These are phyloP conservation scores for Diaporthe humulicola DNA, from an alignment of 2,329 filamentous ascomycete genomes.

Conservation along the genomic window DNA sequence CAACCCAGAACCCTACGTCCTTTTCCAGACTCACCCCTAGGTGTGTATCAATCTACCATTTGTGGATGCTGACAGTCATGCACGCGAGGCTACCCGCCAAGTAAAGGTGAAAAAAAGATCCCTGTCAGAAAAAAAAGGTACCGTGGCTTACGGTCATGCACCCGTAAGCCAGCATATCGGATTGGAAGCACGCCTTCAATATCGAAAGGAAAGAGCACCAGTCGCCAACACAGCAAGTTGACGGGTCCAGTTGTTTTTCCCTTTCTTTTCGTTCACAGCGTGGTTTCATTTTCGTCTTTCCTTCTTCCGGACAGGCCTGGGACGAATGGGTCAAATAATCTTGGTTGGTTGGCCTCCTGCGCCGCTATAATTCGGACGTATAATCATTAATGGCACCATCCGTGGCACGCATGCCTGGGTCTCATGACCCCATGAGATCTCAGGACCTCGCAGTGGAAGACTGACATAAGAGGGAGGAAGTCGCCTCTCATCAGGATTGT, in stretches of 20 bases:
- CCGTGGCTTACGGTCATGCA: constrained; percentile 14
- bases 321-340: too few species aligned
- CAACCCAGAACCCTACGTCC: background rate
- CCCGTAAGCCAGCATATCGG: background rate
- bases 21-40: background rate
- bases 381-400: background rate
- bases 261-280: too few species aligned
- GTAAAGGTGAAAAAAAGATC: background rate
- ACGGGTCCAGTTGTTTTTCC: background rate
- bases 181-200: background rate
- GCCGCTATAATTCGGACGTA: background rate
- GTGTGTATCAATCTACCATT: background rate
- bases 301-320: background rate
- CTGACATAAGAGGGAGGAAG: constrained; percentile 1
- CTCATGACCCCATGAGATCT: background rate
- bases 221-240: background rate
- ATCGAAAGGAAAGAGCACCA: background rate
- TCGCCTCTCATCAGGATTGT: background rate
- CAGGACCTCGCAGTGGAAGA: background rate
- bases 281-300: background rate
- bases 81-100: background rate
- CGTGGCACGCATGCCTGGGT: background rate
- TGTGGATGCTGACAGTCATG: constrained; percentile 4
- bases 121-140: constrained; percentile 12
- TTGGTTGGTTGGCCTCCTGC: background rate